Percentiles rank a stretch among this genome's conserved stretches.
Evolutionary conservation across 2,329 filamentous ascomycete species (phyloP).

Genomic region (Aureobasidium sp.): DNA sequence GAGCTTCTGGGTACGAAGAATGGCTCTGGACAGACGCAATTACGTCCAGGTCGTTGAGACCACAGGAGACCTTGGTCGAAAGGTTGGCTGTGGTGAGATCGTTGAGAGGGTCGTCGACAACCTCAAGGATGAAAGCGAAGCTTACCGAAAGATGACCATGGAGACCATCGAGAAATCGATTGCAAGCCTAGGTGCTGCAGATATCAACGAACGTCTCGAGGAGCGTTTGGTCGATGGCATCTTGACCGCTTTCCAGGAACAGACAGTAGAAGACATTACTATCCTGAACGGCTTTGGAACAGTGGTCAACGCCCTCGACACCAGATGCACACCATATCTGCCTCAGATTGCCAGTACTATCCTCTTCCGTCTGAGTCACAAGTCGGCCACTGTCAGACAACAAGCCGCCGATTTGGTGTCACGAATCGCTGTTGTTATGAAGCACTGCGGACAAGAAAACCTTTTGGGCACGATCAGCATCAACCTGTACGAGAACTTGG

Average conservation of each 20-base stretch:
- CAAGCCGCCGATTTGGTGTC: conserved; percentile 96
- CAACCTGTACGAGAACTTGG: conserved; percentile 94
- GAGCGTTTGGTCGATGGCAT: conserved; percentile 94
- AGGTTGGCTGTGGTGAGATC: conserved; percentile 95
- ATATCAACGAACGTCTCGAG: conserved; percentile 86
- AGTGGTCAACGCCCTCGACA: conserved; percentile 89
- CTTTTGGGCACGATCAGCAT: conserved; percentile 92
- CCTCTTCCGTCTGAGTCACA: conserved; percentile 95
- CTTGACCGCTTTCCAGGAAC: conserved; percentile 93
- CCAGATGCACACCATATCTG: conserved; percentile 90
- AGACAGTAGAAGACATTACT: conserved; percentile 90
- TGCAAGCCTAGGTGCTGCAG: conserved; percentile 83
- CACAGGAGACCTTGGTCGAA: conserved; percentile 92
- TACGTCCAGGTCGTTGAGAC: conserved; percentile 98
- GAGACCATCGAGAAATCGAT: conserved; percentile 97
- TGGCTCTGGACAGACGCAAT: conserved; percentile 96
- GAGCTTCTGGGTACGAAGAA: conserved; percentile 94
- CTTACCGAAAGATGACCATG: conserved; percentile 98
- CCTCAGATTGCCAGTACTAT: conserved; percentile 97
- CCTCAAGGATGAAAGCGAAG: conserved; percentile 94
- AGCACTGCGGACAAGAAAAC: conserved; percentile 92
- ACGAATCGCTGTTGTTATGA: conserved; percentile 97
- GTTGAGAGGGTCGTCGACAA: conserved; percentile 89
- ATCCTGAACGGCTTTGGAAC: conserved; percentile 98
- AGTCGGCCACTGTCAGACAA: conserved; percentile 90